Evolutionary conservation across 2,329 filamentous ascomycete species (phyloP), one percentile per base, ranked within the genome.

Genomic region (Helminthosporium solani): DNA sequence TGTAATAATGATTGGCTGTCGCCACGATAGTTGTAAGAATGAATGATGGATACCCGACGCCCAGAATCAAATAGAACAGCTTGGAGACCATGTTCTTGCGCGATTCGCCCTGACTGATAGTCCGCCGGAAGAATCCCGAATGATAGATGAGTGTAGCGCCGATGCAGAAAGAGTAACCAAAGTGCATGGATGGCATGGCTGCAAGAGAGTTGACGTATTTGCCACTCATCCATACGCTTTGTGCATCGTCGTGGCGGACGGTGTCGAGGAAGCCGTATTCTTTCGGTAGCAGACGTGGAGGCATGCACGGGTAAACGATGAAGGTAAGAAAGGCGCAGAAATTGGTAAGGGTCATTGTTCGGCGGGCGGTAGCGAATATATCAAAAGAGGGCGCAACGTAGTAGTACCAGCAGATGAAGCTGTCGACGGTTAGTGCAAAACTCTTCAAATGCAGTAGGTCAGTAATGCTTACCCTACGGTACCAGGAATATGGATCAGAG

Each of bases 341-440:
- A 61, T 81, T 80, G 48, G 76, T 78, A 18, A 80, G 67, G 5
- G 72, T 75, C 61, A 76, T 70, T 27, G 73, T 75, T 12, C 73
- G 72, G 45, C 73, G 73, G 36, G 67, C 72, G 30, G 66, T 57
- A 33, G 73, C 67, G 50, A 75, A 76, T 16, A 70, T 72, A 23
- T 69, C 59, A 60, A 76, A 73, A 1, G 70, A 76, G 3, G 77
- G 77, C 3, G 81, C 80, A 33, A 77, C 75, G 61, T 80, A 80
- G 66, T 84, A 85, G 65, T 82, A 84, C 77, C 79, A 85, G 34
- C 78, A 81, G 42, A 84, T 79, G 63, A 84, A 84, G 44, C 80
- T 82, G 52, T 33, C 7, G 12, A 18, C 27, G 33, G 49, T 58
- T 18, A 47, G 73, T 28, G n/a, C 7, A 2, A 34, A 16, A 8